These are phyloP conservation scores for Coemansia sp. DNA, from an alignment of 371 early-diverging fungal species.

Conservation along the genomic window DNA sequence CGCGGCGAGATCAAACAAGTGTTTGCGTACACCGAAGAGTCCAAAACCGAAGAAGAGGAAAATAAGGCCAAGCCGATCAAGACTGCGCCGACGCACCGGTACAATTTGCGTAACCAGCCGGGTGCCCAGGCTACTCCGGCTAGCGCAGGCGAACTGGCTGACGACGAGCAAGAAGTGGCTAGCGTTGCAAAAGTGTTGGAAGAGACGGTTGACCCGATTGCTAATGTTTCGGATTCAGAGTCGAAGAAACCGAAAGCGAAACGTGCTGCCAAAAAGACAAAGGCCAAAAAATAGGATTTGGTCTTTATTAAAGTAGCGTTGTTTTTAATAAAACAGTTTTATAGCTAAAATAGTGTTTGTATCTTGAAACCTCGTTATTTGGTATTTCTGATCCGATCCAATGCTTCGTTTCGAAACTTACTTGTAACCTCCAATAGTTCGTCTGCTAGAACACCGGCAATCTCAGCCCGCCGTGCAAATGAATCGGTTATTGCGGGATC, in stretches of 20 bases:
- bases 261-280: not conserved
- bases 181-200: slow-evolving; percentile 19
- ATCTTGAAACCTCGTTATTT: too few relatives aligned
- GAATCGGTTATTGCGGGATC: not conserved
- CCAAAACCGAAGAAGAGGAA: slow-evolving; percentile 55
- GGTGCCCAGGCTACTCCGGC: slow-evolving; percentile 18
- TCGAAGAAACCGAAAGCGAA: slow-evolving; percentile 2
- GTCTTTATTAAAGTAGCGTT: too few relatives aligned
- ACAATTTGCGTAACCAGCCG: slow-evolving; percentile 33
- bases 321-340: too few relatives aligned
- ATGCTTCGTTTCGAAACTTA: not conserved
- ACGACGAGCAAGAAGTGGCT: slow-evolving; percentile 48
- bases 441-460: not conserved
- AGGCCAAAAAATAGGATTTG: not conserved
- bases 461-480: not conserved
- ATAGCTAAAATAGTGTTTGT: too few relatives aligned
- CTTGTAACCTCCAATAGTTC: not conserved
- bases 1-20: slow-evolving; percentile 84
- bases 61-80: not conserved
- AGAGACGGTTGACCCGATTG: slow-evolving; percentile 18
- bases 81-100: slow-evolving; percentile 20
- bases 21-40: slow-evolving; percentile 73
- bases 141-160: slow-evolving; percentile 49
- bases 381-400: not conserved
- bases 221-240: not conserved